A percentile compares a stretch with the other conserved stretches of the same genome.
Conservation (phyloP, 805 yeast species). For the Sugiyamaella floridensis region DNA sequence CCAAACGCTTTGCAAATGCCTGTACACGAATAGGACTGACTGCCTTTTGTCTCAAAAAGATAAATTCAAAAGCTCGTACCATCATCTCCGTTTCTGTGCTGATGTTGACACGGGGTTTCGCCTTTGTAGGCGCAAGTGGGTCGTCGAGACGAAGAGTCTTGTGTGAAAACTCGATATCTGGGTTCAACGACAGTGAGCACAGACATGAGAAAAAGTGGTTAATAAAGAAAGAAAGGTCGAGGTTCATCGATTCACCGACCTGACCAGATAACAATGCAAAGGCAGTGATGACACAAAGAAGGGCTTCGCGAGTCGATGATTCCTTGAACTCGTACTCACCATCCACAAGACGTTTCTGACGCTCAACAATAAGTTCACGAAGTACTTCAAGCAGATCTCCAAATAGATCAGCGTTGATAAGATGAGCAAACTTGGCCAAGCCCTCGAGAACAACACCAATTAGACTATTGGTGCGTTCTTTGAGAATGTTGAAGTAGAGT, state of each 20-base stretch:
- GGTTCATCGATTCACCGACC: slow-evolving; percentile 54
- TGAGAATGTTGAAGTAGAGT: slow-evolving; percentile 70
- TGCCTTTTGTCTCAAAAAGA: slow-evolving; percentile 40
- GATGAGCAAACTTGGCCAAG: slow-evolving; percentile 78
- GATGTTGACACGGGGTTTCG: slow-evolving; percentile 54
- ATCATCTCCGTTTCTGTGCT: slow-evolving; percentile 84
- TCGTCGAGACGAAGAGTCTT: slow-evolving; percentile 75
- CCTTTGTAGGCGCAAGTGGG: slow-evolving; percentile 40
- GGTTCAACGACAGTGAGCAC: slow-evolving; percentile 62
- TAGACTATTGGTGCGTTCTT: slow-evolving; percentile 52
- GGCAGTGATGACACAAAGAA: slow-evolving; percentile 82
- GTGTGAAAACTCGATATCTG: slow-evolving; percentile 81
- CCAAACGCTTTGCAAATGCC: slow-evolving; percentile 78
- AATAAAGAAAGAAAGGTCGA: slow-evolving; percentile 77
- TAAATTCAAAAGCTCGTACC: slow-evolving; percentile 66
- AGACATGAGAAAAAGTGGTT: slow-evolving; percentile 65
- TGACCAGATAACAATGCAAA: slow-evolving; percentile 79
- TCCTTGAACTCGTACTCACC: slow-evolving; percentile 40
- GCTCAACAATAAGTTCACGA: slow-evolving; percentile 62
- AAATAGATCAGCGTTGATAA: slow-evolving; percentile 84
- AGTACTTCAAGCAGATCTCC: slow-evolving; percentile 90
- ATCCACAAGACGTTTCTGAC: slow-evolving; percentile 39
- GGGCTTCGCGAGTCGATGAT: slow-evolving; percentile 48
- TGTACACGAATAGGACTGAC: slow-evolving; percentile 37
- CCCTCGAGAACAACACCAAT: slow-evolving; percentile 91